Conservation (phyloP, 306 rosid genomes). For the Ceratonia siliqua region DNA sequence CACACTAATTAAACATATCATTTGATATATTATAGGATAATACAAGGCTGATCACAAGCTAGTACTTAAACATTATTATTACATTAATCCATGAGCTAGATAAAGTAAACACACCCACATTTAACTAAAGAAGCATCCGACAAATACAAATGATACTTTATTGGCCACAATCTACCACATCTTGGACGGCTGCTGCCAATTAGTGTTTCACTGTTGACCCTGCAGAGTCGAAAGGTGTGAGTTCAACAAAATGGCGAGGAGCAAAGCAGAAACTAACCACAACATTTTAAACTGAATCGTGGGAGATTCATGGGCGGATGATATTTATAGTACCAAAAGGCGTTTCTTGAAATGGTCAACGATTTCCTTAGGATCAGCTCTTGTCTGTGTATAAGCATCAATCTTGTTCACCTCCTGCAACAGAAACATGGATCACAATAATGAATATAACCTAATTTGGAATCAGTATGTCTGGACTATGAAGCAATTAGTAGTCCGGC, state of each 20-base stretch:
- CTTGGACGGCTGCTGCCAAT: conserved; percentile 17
- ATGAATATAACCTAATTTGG: conserved; percentile 6
- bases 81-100: background rate
- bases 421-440: background rate
- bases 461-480: background rate
- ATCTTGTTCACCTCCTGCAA: conserved; percentile 70
- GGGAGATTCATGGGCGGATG: background rate
- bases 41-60: conserved; percentile 9
- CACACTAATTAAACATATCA: background rate
- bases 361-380: conserved; percentile 46
- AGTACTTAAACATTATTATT: background rate
- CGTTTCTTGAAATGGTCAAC: conserved; percentile 54
- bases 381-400: conserved; percentile 70
- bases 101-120: conserved; percentile 3
- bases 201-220: conserved; percentile 50
- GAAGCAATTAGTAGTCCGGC: background rate
- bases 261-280: conserved; percentile 6
- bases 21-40: background rate
- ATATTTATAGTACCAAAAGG: conserved; percentile 46
- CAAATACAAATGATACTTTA: conserved; percentile 14
- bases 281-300: background rate
- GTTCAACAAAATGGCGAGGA: background rate
- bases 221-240: conserved; percentile 34
- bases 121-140: conserved; percentile 4
- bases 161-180: background rate